Evolutionary conservation across 2,329 filamentous ascomycete genomes (phyloP), one percentile per base, ranked within the genome.

Genomic region (Colletotrichum sp.): DNA sequence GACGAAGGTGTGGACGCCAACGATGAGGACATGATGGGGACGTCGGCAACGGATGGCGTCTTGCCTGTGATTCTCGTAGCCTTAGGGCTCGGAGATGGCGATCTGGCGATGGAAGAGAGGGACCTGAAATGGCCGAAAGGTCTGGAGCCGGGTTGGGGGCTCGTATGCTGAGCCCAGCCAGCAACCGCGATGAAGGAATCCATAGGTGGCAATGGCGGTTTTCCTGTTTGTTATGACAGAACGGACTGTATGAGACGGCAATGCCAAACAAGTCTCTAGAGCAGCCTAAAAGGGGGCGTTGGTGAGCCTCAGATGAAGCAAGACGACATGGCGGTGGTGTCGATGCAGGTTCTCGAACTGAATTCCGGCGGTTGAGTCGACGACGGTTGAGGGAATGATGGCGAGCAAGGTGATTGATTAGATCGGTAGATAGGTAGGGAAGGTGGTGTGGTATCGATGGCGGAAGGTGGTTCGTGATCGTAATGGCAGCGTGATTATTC

Each of bases 121-220:
- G 90, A 90, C 77, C 89, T 86, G 72, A 90, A 84, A 79, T 91
- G 90, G 73, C 88, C 87, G 64, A 89, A 83, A 64, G 87, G 84
- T 64, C 82, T 75, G 83, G 82, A 59, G 67, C 73, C 36, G 82
- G 81, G 65, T 81, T 84, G 70, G 83, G 82, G 78, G 77, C 82
- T 71, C 79, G 78, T 77, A 79, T 87, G 87, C 82, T 88, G 88
- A 79, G 88, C 85, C 88, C 89, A 91, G 83, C 88, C 87, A 79
- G 88, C 85, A 77, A 90, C 86, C 78, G 88, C 87, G 75, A 91
- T 88, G 82, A 92, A 89, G 84, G 62, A 44, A 64, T 64, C 62
- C 62, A 64, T 64, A 59, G 70, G 44, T 64, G 28, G 57, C 73
- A 64, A 68, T 18, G 32, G 32, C 64, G 62, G 12, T 28, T 24